Evolutionary conservation across 441 rosid genomes (phyloP).

Genomic region (Viola pubescens): DNA sequence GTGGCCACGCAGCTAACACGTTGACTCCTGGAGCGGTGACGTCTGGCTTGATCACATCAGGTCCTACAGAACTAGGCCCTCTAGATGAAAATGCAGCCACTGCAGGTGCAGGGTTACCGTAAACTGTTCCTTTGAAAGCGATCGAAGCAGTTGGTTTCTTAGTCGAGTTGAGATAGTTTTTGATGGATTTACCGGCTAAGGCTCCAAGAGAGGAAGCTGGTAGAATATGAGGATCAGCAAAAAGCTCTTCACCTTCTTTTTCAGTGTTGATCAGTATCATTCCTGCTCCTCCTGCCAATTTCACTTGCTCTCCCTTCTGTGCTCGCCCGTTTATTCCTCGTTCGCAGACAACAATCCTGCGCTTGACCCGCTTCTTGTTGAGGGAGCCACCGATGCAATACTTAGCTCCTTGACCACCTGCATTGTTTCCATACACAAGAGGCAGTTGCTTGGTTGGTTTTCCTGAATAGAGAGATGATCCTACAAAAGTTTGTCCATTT

Average conservation of each 20-base stretch:
- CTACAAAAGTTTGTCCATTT: conserved; percentile 37
- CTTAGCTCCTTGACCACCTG: conserved; percentile 35
- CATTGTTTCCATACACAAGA: conserved; percentile 46
- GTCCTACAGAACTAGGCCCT: conserved; percentile 64
- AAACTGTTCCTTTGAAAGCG: conserved; percentile 47
- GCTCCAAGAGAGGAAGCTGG: conserved; percentile 61
- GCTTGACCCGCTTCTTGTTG: conserved; percentile 44
- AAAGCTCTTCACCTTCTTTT: conserved; percentile 55
- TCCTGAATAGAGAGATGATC: conserved; percentile 51
- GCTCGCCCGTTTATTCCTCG: conserved; percentile 55
- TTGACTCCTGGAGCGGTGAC: conserved; percentile 69
- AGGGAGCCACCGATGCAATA: conserved; percentile 51
- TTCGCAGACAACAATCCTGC: conserved; percentile 65
- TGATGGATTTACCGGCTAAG: conserved; percentile 45
- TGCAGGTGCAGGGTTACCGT: conserved; percentile 59
- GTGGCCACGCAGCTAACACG: conserved; percentile 74
- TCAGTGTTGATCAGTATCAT: conserved; percentile 64
- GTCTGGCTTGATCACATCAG: conserved; percentile 65
- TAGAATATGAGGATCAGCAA: conserved; percentile 63
- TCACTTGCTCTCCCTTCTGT: conserved; percentile 60
- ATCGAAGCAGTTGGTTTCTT: conserved; percentile 46
- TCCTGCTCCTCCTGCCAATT: conserved; percentile 67
- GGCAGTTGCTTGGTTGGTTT: conserved; percentile 43
- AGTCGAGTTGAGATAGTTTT: conserved; percentile 36
- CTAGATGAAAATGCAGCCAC: conserved; percentile 74